phyloP scores from a whole-genome alignment of 768 basidiomycete species.

The Xerocomellus dryophilus region DNA sequence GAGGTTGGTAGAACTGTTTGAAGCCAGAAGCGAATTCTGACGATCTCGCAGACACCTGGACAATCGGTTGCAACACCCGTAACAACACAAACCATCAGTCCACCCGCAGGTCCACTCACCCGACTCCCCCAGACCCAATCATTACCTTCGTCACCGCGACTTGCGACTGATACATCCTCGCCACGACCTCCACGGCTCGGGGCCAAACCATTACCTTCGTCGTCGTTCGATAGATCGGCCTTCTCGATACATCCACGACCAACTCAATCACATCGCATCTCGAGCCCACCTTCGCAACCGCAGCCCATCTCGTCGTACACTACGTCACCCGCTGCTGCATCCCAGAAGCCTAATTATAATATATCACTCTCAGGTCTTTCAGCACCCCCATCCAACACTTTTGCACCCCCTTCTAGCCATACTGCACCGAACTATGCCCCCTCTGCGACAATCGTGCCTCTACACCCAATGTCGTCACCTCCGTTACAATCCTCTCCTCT shows the following conservation, averaged over 20 bases:
- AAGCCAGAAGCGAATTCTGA: constrained; percentile 1
- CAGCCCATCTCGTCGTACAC: constrained; percentile 15
- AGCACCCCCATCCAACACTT: constrained; percentile 15
- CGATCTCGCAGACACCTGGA: constrained; percentile 13
- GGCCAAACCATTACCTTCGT: constrained; percentile 34
- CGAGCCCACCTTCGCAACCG: constrained; percentile 21
- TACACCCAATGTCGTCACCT: constrained; percentile 29
- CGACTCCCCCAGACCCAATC: constrained; percentile 33
- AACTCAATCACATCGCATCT: constrained; percentile 17
- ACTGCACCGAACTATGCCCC: constrained; percentile 14
- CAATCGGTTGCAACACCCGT: constrained; percentile 13
- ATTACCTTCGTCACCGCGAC: constrained; percentile 38
- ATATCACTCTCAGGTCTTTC: constrained; percentile 40
- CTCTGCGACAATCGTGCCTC: constrained; percentile 18
- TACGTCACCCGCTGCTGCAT: constrained; percentile 5
- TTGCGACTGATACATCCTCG: constrained; percentile 28
- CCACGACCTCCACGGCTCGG: constrained; percentile 41
- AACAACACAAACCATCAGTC: constrained; percentile 13
- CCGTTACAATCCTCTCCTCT: constrained; percentile 30
- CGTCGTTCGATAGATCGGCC: constrained; percentile 33
- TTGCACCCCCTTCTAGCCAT: constrained; percentile 14
- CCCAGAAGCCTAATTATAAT: constrained; percentile 57
- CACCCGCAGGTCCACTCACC: constrained; percentile 8
- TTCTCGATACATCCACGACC: constrained; percentile 28
- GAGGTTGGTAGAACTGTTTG: constrained; percentile 20